A percentile compares a stretch with the other conserved stretches of the same genome.
These are phyloP conservation scores for Neobulgaria alba DNA, from an alignment of 2,329 filamentous ascomycete species.

Conservation along the genomic window DNA sequence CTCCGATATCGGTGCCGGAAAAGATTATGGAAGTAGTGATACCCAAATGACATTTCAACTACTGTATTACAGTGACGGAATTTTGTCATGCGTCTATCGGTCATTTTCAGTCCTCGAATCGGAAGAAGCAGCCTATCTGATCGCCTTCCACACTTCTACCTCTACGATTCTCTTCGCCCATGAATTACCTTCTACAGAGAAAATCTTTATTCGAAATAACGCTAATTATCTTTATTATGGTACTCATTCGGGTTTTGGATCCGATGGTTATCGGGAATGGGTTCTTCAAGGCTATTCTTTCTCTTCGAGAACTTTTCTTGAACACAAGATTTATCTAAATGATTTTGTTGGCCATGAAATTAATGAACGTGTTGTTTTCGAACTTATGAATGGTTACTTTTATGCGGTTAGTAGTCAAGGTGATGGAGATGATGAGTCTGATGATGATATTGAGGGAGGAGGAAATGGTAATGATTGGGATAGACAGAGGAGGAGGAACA, in stretches of 20 bases:
- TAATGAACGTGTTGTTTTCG: conserved; percentile 61
- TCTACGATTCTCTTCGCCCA: conserved; percentile 34
- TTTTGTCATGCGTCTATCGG: conserved; percentile 50
- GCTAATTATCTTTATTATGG: conserved; percentile 55
- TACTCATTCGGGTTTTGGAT: conserved; percentile 46
- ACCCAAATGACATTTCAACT: conserved; percentile 41
- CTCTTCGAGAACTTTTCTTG: conserved; percentile 31
- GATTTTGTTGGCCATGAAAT: conserved; percentile 56
- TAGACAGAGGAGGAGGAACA: too few species aligned
- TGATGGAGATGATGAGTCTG: too few species aligned
- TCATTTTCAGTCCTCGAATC: conserved; percentile 26
- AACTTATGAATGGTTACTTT: conserved; percentile 56
- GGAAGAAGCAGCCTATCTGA: conserved; percentile 39
- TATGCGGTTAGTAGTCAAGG: conserved; percentile 66
- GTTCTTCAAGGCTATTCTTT: conserved; percentile 46
- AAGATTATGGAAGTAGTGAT: too few species aligned
- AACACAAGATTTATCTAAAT: conserved; percentile 41
- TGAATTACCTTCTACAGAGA: conserved; percentile 38
- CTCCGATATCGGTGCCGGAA: conserved; percentile 28
- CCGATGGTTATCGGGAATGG: conserved; percentile 55
- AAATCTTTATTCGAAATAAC: conserved; percentile 61
- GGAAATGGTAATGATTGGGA: too few species aligned
- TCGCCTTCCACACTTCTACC: conserved; percentile 39
- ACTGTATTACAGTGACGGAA: conserved; percentile 46
- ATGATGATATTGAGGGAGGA: too few species aligned